Evolutionary conservation across 768 basidiomycete species (phyloP), one percentile per base, ranked within the genome.

Genomic region (Chalciporus chontae): DNA sequence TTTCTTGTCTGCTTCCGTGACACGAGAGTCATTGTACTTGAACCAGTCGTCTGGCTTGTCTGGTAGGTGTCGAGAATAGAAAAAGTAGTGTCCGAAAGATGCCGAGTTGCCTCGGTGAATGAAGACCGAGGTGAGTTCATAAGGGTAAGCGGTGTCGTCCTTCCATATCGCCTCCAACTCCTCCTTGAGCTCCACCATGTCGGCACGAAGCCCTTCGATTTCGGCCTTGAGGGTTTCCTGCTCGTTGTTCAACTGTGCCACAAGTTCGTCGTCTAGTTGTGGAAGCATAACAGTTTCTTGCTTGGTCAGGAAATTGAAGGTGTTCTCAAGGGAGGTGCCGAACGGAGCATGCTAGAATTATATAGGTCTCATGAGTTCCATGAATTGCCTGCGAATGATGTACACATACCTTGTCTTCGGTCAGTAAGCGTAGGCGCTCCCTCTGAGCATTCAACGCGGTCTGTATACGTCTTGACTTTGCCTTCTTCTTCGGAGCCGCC

Each of bases 1-100:
- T 8, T 82, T 81, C 60, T 89, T 87, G 8, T 77, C 69, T 0
- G 92, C 89, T 23, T 81, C 76, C 4, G 81, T 77, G 8, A 98
- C 91, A 51, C 81, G 83, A 32, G 90, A 90, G 64, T 97, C 94
- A 64, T 97, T 97, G 72, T 95, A 93, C 71, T 95, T 95, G 78
- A 94, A 92, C 91, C 94, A 97, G 39, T 78, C 76, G 50, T 96
- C 87, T 10, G 85, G 84, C 19, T 81, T 69, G 42, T 81, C 79
- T 1, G 93, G 94, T 13, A 96, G 74, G 65, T 92, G 78, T 36
- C 93, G 79, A 47, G 94, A 90, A 67, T 95, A 96, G 69, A 97
- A 91, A 76, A 93, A 98, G 69, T 96, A 96, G 65, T 96, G 94
- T 3, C 93, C 93, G 71, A 83, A 93, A 7, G 87, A 87, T 2